Percentiles rank a stretch among this genome's conserved stretches.
Evolutionary conservation across 768 basidiomycete species (phyloP).

Genomic region (Suillus placidus): DNA sequence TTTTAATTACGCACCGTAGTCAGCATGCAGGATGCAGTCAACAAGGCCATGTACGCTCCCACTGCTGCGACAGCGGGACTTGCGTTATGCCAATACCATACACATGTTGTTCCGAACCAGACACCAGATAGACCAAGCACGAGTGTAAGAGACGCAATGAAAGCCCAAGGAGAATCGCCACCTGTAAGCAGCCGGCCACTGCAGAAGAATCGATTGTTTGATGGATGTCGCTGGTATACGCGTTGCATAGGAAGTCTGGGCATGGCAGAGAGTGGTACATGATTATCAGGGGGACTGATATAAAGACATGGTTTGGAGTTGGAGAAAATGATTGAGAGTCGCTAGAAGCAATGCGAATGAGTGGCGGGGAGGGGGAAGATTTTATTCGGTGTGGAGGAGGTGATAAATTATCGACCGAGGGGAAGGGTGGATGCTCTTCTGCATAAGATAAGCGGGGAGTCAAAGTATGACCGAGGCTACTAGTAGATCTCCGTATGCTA

Average conservation of each 20-base stretch:
- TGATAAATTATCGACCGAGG: slow-evolving; percentile 12
- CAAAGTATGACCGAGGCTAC: slow-evolving; percentile 17
- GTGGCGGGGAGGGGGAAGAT: slow-evolving; percentile 23
- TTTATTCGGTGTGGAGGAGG: slow-evolving; percentile 19
- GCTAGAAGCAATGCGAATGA: slow-evolving; percentile 29
- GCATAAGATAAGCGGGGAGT: slow-evolving; percentile 19
- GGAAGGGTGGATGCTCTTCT: slow-evolving; percentile 13
- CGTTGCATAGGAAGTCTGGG: slow-evolving; percentile 42
- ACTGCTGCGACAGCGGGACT: slow-evolving; percentile 70
- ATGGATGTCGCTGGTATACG: slow-evolving; percentile 67
- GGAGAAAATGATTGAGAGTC: slow-evolving; percentile 26
- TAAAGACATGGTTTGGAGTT: slow-evolving; percentile 32
- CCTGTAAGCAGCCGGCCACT: slow-evolving; percentile 77
- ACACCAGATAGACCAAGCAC: slow-evolving; percentile 70
- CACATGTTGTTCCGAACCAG: slow-evolving; percentile 88
- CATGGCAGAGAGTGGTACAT: slow-evolving; percentile 37
- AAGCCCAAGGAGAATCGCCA: slow-evolving; percentile 85
- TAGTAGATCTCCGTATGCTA: slow-evolving; percentile 41
- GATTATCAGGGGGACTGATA: slow-evolving; percentile 30
- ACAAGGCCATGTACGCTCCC: slow-evolving; percentile 62
- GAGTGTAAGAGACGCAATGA: slow-evolving; percentile 64
- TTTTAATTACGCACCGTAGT: slow-evolving; percentile 57
- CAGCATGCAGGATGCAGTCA: slow-evolving; percentile 77
- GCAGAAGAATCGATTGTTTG: slow-evolving; percentile 76
- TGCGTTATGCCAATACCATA: slow-evolving; percentile 86